Evolutionary conservation across 805 yeast genomes (phyloP), one percentile per base, ranked within the genome.

Genomic region (Wickerhamiella spandovensis): DNA sequence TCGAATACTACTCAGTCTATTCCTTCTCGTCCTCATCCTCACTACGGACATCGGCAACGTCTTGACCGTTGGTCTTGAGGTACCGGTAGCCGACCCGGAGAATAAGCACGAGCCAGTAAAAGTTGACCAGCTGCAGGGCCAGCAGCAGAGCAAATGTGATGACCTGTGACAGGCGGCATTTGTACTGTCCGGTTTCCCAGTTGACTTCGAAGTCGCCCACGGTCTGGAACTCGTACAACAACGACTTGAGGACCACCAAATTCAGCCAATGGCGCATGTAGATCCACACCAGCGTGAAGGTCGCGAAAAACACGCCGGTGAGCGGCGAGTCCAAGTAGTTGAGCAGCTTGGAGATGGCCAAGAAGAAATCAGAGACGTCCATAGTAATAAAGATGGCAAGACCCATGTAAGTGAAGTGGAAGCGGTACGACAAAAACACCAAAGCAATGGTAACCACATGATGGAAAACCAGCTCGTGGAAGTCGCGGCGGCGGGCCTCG

Each of bases 351-450:
- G 97, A 85, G 3, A 72, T 58, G 6, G 96, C 82, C 56, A 92
- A 71, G 68, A 88, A 84, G 66, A 87, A 80, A 70, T 92, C 99
- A 17, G 95, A 84, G 38, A 88, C 75, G 67, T 92, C 99, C 99
- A 92, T 92, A 22, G 97, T 87, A 59, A 92, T 76, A 65, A 86
- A 92, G 48, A 92, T 77, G 17, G 83, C 84, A 35, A 92, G 66
- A 5, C 99, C 99, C 76, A 92, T 90, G 80, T 94, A 86, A 15
- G 95, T 86, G 72, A 88, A 92, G 67, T 92, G 96, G 74, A 92
- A 92, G 58, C 89, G 78, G 66, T 92, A 90, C 10, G 95, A 85
- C 49, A 77, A 72, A 78, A 83, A 82, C 60, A 92, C 88, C 58
- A 92, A 76, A 3, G 87, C 77, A 64, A 92, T 79, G 23, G 99